A percentile compares a stretch with the other conserved stretches of the same genome.
Conservation (phyloP, 1,284 basidiomycete species). For the Melampsora larici-populina region DNA sequence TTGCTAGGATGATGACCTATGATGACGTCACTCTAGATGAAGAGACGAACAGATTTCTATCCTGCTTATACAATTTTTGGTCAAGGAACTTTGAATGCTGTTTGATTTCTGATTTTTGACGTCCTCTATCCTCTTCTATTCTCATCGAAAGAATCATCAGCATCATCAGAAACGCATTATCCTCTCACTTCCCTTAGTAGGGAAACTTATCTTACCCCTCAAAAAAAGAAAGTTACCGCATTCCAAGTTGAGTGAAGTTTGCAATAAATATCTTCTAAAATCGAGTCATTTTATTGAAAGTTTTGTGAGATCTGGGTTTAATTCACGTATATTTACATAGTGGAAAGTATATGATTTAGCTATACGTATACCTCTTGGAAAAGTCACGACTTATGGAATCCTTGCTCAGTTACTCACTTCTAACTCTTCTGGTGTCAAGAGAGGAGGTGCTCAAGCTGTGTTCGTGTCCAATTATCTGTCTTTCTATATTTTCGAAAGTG, state of each 20-base stretch:
- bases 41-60: no score
- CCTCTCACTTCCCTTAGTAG: background rate
- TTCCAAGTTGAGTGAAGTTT: background rate
- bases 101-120: no score
- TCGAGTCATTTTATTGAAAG: background rate
- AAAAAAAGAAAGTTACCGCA: background rate
- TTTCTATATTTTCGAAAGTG: background rate
- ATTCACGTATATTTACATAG: background rate
- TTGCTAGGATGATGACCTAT: no score
- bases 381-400: conserved; percentile 9
- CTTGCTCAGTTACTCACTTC: background rate
- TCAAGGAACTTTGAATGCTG: no score
- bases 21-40: no score
- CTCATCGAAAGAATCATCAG: background rate
- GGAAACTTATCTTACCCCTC: conserved; percentile 8
- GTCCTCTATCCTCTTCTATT: no score
- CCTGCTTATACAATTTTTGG: no score
- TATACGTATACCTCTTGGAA: background rate
- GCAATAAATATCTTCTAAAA: background rate
- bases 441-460: conserved; percentile 1
- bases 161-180: background rate
- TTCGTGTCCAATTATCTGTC: background rate
- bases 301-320: background rate
- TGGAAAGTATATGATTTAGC: conserved; percentile 16
- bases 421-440: background rate